Conservation (phyloP, 2,329 filamentous ascomycete species). For the Cladorrhinum sp. region DNA sequence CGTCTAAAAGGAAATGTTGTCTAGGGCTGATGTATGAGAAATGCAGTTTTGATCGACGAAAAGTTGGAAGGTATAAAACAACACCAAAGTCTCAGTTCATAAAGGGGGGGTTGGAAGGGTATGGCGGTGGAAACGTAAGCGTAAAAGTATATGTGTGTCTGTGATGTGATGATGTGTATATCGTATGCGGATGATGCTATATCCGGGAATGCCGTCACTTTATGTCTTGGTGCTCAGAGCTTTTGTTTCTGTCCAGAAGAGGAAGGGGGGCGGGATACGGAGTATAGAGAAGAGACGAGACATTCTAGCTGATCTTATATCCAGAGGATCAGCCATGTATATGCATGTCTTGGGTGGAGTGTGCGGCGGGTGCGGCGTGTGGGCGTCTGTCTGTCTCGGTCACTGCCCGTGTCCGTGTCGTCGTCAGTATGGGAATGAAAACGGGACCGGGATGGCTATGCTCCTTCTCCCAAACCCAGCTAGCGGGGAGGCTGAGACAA, state of each 20-base stretch:
- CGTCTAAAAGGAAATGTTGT: no score
- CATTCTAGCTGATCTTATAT: neutral
- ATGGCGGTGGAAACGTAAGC: neutral
- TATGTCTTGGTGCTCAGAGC: neutral
- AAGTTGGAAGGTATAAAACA: no score
- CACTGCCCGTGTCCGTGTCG: neutral
- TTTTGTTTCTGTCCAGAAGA: neutral
- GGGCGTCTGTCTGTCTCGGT: neutral
- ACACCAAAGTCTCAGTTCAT: no score
- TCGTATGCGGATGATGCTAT: neutral
- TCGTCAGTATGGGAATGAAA: neutral
- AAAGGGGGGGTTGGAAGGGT: neutral
- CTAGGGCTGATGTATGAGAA: no score
- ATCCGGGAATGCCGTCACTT: neutral
- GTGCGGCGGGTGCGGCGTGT: no score
- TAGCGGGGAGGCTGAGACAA: no score
- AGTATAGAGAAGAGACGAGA: neutral
- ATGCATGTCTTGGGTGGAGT: neutral
- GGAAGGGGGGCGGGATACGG: no score
- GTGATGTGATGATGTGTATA: neutral
- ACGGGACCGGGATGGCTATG: neutral
- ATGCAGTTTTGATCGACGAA: no score
- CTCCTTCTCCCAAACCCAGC: neutral
- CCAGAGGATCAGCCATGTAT: no score
- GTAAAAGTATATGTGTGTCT: neutral